Evolutionary conservation across 139 green algal genomes (phyloP), one percentile per base, ranked within the genome.

Genomic region (Closterium sp.): DNA sequence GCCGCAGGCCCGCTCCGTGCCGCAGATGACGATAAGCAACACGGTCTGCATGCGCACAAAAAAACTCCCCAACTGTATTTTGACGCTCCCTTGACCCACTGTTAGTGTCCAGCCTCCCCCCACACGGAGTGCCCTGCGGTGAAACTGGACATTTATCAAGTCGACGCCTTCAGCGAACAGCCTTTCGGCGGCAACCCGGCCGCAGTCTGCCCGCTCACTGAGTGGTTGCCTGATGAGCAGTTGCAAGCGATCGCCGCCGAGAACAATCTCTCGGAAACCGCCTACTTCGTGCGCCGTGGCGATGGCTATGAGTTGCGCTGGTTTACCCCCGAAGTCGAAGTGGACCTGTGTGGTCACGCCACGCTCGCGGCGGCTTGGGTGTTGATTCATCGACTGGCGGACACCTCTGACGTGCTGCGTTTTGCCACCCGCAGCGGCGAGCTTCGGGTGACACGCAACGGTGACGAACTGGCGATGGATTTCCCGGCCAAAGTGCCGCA

Each of bases 221-320:
- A n/a, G n/a, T n/a, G n/a, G n/a, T n/a, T n/a, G n/a, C n/a, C n/a
- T n/a, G n/a, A n/a, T n/a, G n/a, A n/a, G n/a, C n/a, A n/a, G n/a
- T n/a, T n/a, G n/a, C 89, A 93, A 1, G 93, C 95, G 87, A 66
- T 34, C 0, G 96, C 96, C 23, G 92, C 91, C 12, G 96, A 97
- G 38, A 96, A 95, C 16, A 97, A 97, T 85, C 93, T 96, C 4
- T 90, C 86, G 2, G 96, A 98, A 85, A 98, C 96, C 4, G 96
- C 96, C 0, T 98, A 95, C 81, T 30, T 97, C 7, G 89, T 93
- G 36, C 85, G 32, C 30, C 7, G 32, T 10, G 85, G 7, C 31
- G 23, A 23, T 32, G 85, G 31, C 30, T 96, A 94, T 87, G 2
- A 91, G 3, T 89, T 96, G 34, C 92, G 95, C 30, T 96, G 94